A percentile compares a stretch with the other conserved stretches of the same genome.
Conservation (phyloP, 345 rosid species). For the Dimocarpus longan region DNA sequence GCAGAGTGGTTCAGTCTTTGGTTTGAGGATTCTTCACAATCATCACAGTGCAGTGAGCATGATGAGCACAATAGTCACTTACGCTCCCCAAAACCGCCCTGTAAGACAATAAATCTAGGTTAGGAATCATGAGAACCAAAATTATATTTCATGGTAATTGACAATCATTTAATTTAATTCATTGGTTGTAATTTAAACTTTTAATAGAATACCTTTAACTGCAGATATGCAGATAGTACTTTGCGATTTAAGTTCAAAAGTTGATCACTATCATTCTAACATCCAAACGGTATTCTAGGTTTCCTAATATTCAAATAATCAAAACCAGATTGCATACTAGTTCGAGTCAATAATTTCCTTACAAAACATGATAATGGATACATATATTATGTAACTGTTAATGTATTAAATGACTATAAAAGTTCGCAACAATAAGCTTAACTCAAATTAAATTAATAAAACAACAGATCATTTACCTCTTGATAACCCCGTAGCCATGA, state of each 20-base stretch:
- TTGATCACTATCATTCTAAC: not conserved
- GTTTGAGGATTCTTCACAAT: conserved; percentile 91
- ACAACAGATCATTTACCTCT: conserved; percentile 48
- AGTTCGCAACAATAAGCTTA: no score
- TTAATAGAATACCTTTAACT: no score
- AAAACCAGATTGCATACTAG: not conserved
- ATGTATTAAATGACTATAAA: no score
- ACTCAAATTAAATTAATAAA: not conserved
- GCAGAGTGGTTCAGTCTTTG: conserved; percentile 46
- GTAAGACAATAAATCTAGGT: conserved; percentile 16
- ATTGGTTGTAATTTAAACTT: no score
- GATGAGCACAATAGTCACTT: conserved; percentile 95
- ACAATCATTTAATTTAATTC: no score
- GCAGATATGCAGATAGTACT: not conserved
- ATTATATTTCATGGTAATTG: not conserved
- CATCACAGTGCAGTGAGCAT: conserved; percentile 96
- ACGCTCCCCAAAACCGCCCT: conserved; percentile 97
- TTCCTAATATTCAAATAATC: no score
- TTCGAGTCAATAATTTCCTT: not conserved
- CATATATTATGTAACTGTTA: not conserved
- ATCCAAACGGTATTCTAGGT: no score
- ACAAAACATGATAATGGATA: not conserved
- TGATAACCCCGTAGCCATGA: conserved; percentile 96
- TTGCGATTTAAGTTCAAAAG: not conserved
- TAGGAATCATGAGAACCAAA: not conserved